phyloP scores from a whole-genome alignment of 768 basidiomycete genomes.

The Chalciporus pseudorubinellus region DNA sequence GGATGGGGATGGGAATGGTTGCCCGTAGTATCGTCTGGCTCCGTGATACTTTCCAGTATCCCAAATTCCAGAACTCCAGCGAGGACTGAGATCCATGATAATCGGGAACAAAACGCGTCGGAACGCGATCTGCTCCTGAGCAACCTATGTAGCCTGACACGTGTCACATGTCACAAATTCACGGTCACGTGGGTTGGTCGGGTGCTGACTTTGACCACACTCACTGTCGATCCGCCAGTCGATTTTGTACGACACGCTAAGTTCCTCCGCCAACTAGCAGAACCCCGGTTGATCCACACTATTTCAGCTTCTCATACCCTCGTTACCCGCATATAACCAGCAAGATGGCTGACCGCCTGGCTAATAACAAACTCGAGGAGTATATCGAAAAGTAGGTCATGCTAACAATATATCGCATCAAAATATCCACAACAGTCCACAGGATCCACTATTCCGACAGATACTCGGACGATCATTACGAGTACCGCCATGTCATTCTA shows the following conservation, averaged over 20 bases:
- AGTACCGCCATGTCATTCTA: conserved; percentile 96
- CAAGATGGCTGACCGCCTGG: conserved; percentile 36
- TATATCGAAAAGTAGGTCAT: conserved; percentile 69
- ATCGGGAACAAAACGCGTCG: conserved; percentile 7
- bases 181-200: conserved; percentile 32
- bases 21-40: background rate
- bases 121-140: background rate
- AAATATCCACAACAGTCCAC: conserved; percentile 12
- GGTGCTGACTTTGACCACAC: too few species aligned
- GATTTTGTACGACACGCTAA: background rate
- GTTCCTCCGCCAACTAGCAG: background rate
- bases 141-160: conserved; percentile 13
- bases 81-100: conserved; percentile 16
- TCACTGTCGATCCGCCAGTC: too few species aligned
- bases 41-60: background rate
- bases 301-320: conserved; percentile 1
- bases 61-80: background rate
- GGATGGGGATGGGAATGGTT: conserved; percentile 10
- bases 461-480: conserved; percentile 88
- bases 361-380: conserved; percentile 59
- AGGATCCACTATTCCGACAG: conserved; percentile 92
- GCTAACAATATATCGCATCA: conserved; percentile 14
- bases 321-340: conserved; percentile 8
- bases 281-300: background rate
- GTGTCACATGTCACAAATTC: conserved; percentile 25